Conservation (phyloP, 805 yeast species). For the Hanseniaspora valbyensis region DNA sequence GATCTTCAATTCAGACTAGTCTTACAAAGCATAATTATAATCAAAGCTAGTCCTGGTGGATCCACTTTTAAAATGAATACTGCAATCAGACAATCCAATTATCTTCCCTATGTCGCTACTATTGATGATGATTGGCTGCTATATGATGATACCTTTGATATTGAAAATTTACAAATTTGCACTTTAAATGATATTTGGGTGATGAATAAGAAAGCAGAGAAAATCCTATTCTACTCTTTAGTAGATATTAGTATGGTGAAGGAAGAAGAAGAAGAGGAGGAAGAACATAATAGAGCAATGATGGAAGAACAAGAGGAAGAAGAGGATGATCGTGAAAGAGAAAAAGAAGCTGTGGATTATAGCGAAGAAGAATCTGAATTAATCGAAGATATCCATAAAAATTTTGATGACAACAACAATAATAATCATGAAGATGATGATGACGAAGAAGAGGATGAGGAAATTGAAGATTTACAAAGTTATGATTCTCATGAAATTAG, state of each 20-base stretch:
- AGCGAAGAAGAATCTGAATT: neutral
- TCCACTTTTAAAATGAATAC: conserved; percentile 20
- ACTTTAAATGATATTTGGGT: conserved; percentile 30
- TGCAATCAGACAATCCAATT: conserved; percentile 27
- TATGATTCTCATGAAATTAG: conserved; percentile 4
- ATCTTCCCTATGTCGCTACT: conserved; percentile 25
- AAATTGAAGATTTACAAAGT: conserved; percentile 7
- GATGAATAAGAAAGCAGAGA: conserved; percentile 23
- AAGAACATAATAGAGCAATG: neutral
- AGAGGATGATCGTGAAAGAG: neutral
- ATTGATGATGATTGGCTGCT: conserved; percentile 34
- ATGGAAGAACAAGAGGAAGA: neutral
- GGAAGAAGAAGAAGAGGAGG: neutral
- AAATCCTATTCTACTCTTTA: conserved; percentile 29
- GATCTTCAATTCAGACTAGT: conserved; percentile 28
- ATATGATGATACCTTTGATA: conserved; percentile 31
- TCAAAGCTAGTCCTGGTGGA: conserved; percentile 18
- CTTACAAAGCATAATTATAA: conserved; percentile 27
- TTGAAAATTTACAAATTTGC: conserved; percentile 30
- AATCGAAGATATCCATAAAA: too few relatives aligned
- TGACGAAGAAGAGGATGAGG: conserved; percentile 4
- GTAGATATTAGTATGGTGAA: conserved; percentile 1
- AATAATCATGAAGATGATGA: neutral
- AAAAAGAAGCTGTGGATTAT: neutral
- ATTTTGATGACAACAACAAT: neutral